A percentile compares a stretch with the other conserved stretches of the same genome.
phyloP scores from a whole-genome alignment of 768 basidiomycete genomes.

The Podaxis sp. region DNA sequence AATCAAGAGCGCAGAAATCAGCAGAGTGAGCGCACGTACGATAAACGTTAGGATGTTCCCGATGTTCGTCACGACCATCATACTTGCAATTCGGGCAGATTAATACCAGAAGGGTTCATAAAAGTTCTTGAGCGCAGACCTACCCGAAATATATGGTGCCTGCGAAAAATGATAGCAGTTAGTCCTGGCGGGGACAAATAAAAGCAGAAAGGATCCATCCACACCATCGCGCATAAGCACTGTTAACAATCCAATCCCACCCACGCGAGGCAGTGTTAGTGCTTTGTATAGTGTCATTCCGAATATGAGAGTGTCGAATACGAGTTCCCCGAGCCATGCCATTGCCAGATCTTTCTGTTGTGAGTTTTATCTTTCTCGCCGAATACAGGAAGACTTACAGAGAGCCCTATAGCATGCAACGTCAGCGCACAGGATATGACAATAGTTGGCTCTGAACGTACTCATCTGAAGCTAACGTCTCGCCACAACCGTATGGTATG shows the following conservation, averaged over 20 bases:
- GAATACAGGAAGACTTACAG: neutral
- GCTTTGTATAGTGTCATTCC: constrained; percentile 41
- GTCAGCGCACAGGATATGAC: constrained; percentile 13
- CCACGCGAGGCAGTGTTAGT: constrained; percentile 24
- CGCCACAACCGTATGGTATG: constrained; percentile 4
- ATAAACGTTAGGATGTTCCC: constrained; percentile 38
- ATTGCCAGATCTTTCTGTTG: neutral
- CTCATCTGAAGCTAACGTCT: neutral
- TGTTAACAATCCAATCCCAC: constrained; percentile 27
- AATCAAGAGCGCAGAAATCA: neutral
- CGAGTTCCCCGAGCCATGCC: constrained; percentile 18
- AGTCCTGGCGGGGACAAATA: neutral
- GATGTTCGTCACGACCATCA: constrained; percentile 35
- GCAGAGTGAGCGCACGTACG: constrained; percentile 24
- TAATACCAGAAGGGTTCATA: neutral
- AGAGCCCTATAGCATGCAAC: neutral
- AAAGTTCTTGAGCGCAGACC: neutral
- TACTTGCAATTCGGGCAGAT: constrained; percentile 21
- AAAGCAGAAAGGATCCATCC: neutral
- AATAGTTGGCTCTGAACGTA: neutral
- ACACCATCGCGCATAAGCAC: constrained; percentile 41
- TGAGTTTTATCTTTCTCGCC: constrained; percentile 20
- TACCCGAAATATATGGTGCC: constrained; percentile 42
- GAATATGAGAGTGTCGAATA: constrained; percentile 42
- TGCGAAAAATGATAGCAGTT: constrained; percentile 13